These are phyloP conservation scores for Pichia sp. DNA, from an alignment of 1,139 yeast genomes.

Conservation along the genomic window DNA sequence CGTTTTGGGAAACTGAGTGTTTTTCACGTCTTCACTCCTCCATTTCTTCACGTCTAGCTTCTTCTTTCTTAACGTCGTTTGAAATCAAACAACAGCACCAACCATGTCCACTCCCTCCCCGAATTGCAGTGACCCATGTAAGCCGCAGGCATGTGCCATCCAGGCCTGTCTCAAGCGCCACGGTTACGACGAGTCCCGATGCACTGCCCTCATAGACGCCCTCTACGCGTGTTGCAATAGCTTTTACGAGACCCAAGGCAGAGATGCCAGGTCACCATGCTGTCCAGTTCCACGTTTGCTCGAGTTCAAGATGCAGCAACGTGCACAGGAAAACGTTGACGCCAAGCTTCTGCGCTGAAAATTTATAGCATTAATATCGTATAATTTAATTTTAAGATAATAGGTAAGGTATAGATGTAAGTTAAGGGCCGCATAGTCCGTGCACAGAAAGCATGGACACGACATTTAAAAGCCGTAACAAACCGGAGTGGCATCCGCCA, in stretches of 20 bases:
- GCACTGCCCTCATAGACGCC: conserved; percentile 52
- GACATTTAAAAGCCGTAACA: conserved; percentile 54
- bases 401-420: conserved; percentile 37
- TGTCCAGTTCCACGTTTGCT: conserved; percentile 58
- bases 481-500: conserved; percentile 32
- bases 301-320: conserved; percentile 51
- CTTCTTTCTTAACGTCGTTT: neutral
- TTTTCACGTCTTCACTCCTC: neutral
- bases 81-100: too few species aligned
- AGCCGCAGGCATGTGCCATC: conserved; percentile 63
- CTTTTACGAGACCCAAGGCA: conserved; percentile 49
- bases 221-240: conserved; percentile 56
- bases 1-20: neutral
- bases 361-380: too few species aligned
- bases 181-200: conserved; percentile 57
- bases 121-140: conserved; percentile 48
- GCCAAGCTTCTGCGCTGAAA: conserved; percentile 38
- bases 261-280: conserved; percentile 52
- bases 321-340: conserved; percentile 47
- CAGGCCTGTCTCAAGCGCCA: conserved; percentile 51
- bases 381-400: too few species aligned
- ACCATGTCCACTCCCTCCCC: too few species aligned
- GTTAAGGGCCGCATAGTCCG: conserved; percentile 70
- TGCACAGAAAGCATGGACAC: conserved; percentile 41
- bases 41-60: neutral